These are phyloP conservation scores for Cytospora mali DNA, from an alignment of 2,329 filamentous ascomycete species.

Conservation along the genomic window DNA sequence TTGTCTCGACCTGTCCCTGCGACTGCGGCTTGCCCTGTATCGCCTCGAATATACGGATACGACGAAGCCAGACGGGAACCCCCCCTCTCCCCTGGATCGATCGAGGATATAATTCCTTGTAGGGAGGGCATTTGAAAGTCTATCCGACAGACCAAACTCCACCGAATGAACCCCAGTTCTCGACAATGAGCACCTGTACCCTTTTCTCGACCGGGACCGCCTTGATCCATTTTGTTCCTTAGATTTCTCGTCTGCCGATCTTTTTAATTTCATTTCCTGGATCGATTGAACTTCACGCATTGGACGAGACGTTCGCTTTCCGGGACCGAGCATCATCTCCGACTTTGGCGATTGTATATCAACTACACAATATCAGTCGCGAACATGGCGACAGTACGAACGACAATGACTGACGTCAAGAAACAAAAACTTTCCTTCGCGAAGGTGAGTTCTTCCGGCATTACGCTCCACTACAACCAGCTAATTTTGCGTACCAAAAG, in stretches of 20 bases:
- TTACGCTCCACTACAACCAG: conserved; percentile 2
- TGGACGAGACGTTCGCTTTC: conserved; percentile 31
- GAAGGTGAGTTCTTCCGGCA: conserved; percentile 57
- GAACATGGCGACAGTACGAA: conserved; percentile 51
- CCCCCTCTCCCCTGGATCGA: conserved; percentile 14
- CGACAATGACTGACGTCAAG: conserved; percentile 49
- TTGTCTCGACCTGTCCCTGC: neutral
- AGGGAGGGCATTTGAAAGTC: conserved; percentile 5
- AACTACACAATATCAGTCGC: conserved; percentile 31
- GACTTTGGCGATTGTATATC: conserved; percentile 33
- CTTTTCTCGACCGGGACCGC: conserved; percentile 53
- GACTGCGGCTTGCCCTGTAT: conserved; percentile 15
- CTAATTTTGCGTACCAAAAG: conserved; percentile 23
- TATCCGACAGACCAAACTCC: conserved; percentile 22
- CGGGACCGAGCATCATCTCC: conserved; percentile 34
- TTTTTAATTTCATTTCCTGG: conserved; percentile 27
- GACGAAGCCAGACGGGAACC: conserved; percentile 5
- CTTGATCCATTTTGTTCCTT: conserved; percentile 58
- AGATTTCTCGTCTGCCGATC: conserved; percentile 42
- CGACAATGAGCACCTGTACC: conserved; percentile 60
- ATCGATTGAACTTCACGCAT: conserved; percentile 24
- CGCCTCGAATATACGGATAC: conserved; percentile 10
- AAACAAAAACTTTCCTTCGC: conserved; percentile 74
- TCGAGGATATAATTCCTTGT: conserved; percentile 9
- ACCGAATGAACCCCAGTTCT: conserved; percentile 44